Conservation (phyloP, 768 basidiomycete genomes). For the Melanogaster broomeanus region DNA sequence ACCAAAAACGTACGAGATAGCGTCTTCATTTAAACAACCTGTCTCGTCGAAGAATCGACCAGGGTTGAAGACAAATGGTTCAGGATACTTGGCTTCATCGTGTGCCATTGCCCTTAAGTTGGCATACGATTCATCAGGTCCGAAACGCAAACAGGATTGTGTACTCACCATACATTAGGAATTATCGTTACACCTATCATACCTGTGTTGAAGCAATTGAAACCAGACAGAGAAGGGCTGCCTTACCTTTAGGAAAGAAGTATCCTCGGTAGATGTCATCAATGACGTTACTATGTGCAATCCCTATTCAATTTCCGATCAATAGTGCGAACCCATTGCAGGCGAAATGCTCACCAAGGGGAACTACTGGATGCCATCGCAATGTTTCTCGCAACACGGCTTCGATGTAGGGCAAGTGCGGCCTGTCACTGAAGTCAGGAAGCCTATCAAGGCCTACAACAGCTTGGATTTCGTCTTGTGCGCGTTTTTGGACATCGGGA, state of each 20-base stretch:
- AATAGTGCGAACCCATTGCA: slow-evolving; percentile 12
- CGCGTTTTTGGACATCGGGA: slow-evolving; percentile 5
- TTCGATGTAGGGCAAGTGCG: slow-evolving; percentile 8
- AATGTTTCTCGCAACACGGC: slow-evolving; percentile 3
- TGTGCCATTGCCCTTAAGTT: slow-evolving; percentile 39
- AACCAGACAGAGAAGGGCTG: too few species aligned
- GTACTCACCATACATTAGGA: slow-evolving; percentile 2
- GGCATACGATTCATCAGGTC: neutral
- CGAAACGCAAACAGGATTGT: too few species aligned
- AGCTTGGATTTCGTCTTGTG: slow-evolving; percentile 5
- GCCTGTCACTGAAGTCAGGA: slow-evolving; percentile 6
- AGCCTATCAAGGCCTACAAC: slow-evolving; percentile 8
- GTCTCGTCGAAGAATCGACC: slow-evolving; percentile 29
- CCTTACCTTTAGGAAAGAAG: slow-evolving; percentile 47
- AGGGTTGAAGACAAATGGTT: slow-evolving; percentile 34
- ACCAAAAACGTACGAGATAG: slow-evolving; percentile 6
- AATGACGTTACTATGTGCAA: slow-evolving; percentile 1
- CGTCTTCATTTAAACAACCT: slow-evolving; percentile 3
- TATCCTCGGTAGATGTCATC: slow-evolving; percentile 44
- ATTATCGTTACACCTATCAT: neutral
- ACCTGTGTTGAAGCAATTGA: too few species aligned
- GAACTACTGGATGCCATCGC: slow-evolving; percentile 1
- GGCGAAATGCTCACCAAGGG: neutral
- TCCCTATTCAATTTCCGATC: neutral
- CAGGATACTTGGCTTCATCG: slow-evolving; percentile 34